These are phyloP conservation scores for Saccharata proteae DNA, from an alignment of 2,329 filamentous ascomycete genomes.

Conservation along the genomic window DNA sequence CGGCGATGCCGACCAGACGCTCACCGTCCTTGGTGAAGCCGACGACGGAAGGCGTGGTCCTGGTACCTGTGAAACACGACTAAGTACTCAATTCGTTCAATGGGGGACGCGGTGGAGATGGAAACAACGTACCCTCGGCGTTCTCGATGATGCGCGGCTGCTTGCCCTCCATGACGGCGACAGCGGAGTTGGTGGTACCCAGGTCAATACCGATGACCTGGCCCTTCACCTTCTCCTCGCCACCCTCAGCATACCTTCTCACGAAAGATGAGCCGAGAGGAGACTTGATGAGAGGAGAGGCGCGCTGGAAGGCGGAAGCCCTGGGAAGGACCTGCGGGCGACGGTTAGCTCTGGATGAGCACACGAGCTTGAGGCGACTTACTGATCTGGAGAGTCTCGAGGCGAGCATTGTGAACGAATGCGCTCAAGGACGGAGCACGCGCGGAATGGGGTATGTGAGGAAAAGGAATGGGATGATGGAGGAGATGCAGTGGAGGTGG, in stretches of 20 bases:
- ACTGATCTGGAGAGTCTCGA: slow-evolving; percentile 30
- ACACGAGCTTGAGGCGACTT: slow-evolving; percentile 12
- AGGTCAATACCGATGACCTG: slow-evolving; percentile 97
- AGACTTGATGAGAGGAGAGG: slow-evolving; percentile 54
- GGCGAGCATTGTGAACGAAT: slow-evolving; percentile 26
- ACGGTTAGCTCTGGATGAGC: slow-evolving; percentile 2
- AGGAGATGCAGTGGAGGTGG: slow-evolving; percentile 10
- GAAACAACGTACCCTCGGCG: slow-evolving; percentile 59
- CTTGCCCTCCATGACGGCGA: slow-evolving; percentile 97
- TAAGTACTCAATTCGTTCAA: slow-evolving; percentile 10
- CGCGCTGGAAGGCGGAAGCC: slow-evolving; percentile 58
- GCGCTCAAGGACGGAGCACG: slow-evolving; percentile 10
- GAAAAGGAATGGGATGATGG: slow-evolving; percentile 12
- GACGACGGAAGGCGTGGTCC: slow-evolving; percentile 88
- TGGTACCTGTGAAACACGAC: slow-evolving; percentile 47
- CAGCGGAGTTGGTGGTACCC: slow-evolving; percentile 95
- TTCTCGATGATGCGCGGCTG: slow-evolving; percentile 94
- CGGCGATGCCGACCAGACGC: slow-evolving; percentile 90
- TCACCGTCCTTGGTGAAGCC: slow-evolving; percentile 93
- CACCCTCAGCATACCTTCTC: slow-evolving; percentile 59
- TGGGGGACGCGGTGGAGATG: not conserved
- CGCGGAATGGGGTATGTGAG: slow-evolving; percentile 18
- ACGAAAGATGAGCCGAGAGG: slow-evolving; percentile 62
- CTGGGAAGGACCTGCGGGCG: slow-evolving; percentile 49
- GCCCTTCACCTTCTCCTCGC: slow-evolving; percentile 76